These are phyloP conservation scores for Diplodia sapinea DNA, from an alignment of 2,329 filamentous ascomycete genomes.

Conservation along the genomic window DNA sequence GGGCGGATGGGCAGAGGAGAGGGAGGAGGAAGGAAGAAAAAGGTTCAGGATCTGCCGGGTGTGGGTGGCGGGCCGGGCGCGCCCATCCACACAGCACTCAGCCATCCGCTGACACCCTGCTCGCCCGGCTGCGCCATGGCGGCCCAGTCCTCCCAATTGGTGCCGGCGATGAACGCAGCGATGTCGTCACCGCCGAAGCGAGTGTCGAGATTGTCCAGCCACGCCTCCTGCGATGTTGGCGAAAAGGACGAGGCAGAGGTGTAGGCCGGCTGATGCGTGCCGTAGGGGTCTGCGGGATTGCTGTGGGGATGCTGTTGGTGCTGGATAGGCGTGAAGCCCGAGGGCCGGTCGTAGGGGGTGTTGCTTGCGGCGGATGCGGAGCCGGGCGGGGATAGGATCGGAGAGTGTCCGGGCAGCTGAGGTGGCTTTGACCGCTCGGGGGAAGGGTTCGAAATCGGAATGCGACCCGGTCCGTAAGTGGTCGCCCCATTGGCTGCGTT, in stretches of 20 bases:
- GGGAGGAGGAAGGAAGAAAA: conserved; percentile 1
- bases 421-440: conserved; percentile 27
- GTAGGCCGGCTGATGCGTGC: conserved; percentile 24
- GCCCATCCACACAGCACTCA: conserved; percentile 39
- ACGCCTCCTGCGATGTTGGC: conserved; percentile 37
- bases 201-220: conserved; percentile 46
- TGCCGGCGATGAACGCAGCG: conserved; percentile 49
- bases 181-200: conserved; percentile 49
- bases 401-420: conserved; percentile 24
- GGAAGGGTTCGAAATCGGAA: conserved; percentile 30
- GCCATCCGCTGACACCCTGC: conserved; percentile 37
- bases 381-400: conserved; percentile 27
- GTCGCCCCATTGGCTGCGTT: conserved; percentile 19
- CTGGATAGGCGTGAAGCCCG: conserved; percentile 28
- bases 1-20: neutral
- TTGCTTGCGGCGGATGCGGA: conserved; percentile 29
- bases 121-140: conserved; percentile 31
- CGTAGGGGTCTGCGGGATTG: conserved; percentile 10
- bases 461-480: conserved; percentile 29
- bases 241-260: conserved; percentile 9
- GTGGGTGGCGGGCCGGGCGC: conserved; percentile 22
- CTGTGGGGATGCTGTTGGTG: conserved; percentile 19
- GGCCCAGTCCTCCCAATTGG: conserved; percentile 44
- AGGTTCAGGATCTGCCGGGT: conserved; percentile 17
- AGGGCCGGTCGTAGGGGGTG: conserved; percentile 27